Base-by-base conservation (phyloP, 2,329 filamentous ascomycete species). In the Sphaerostilbella broomeana region DNA sequence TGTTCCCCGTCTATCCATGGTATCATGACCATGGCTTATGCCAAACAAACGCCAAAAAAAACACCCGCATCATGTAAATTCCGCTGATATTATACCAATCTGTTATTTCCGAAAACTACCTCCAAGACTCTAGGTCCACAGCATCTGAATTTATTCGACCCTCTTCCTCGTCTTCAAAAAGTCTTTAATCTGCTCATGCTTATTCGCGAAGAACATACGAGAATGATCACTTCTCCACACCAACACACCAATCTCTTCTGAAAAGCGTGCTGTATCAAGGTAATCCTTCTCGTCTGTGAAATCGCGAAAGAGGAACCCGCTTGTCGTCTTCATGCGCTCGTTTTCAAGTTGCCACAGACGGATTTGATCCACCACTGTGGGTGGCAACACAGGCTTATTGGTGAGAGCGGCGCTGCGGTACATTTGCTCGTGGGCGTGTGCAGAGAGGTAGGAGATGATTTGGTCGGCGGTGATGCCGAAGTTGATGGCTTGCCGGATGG, bases 291-390 rank as follows among this genome's bases (percentile, higher is more conserved):
- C 66, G 21, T 72, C 79, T 29, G 79, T 77, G 56, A 97, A 95
- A 47, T 97, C 90, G 55, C 84, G 83, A 69, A 98, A 94, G 19
- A 97, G 61, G 59, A 87, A 97, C 0, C 92, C 92, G 1, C 74
- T 68, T 5, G 80, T 87, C 2, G 85, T 79, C 59, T 84, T 85
- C 77, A 98, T 94, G 35, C 92, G 77, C 67, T 98, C 92, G 48
- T 90, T 88, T 63, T 98, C 92, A 37, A 97, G 80, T 67, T 98
- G 90, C 92, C 92, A 98, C 15, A 98, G 77, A 2, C 89, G 77
- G 54, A 98, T 95, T 68, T 98, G 92, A 62, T 98, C 92, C 47
- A 95, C 86, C 12, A 98, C 92, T 0, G 94, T 97, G 0, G 92
- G 89, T 1, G 94, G 92, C 2, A 98, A 73, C 12, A 95, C 77